Evolutionary conservation across 495 filamentous ascomycete genomes (phyloP), one percentile per base, ranked within the genome.

Genomic region (Hypoxylon lenormandii): DNA sequence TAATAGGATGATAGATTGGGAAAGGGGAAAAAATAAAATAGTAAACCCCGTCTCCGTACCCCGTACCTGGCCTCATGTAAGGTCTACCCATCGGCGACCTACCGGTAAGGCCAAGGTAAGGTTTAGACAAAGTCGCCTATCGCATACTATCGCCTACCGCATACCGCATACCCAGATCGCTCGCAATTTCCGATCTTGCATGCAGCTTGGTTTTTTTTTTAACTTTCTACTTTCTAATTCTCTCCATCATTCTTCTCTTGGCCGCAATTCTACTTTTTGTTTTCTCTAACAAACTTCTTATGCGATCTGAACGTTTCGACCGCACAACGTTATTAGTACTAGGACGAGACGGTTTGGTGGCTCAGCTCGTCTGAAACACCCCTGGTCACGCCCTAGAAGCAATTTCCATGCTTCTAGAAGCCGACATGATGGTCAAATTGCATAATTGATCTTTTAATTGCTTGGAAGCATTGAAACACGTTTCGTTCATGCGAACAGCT

Each of bases 381-480:
- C 74, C 68, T 69, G 63, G 58, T 66, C 70, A 51, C 62, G 56
- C 72, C 69, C 70, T 80, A 77, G 78, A 82, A 80, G 73, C 72
- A 72, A 73, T 69, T 72, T 76, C 64, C 74, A 72, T 64, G 66
- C 75, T 81, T 82, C 78, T 79, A 82, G 78, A 81, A 82, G 69
- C 72, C 74, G 74, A 79, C 72, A 75, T 80, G 73, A 79, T 74
- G 69, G 72, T 72, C 72, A 80, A 77, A 70, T 78, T 72, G 81
- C 81, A 83, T 83, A 82, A 82, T 71, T 75, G 73, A 62, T 54
- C 72, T 76, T 82, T 82, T 82, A 79, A 82, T 82, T 82, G 75
- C 81, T 76, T 78, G 79, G 77, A 81, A 74, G 65, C 74, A 69
- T 66, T 79, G 75, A 80, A 81, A 82, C 78, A 66, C 74, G 77